Conservation (phyloP, 495 filamentous ascomycete genomes). For the Hypoxylon lienhwacheense region DNA sequence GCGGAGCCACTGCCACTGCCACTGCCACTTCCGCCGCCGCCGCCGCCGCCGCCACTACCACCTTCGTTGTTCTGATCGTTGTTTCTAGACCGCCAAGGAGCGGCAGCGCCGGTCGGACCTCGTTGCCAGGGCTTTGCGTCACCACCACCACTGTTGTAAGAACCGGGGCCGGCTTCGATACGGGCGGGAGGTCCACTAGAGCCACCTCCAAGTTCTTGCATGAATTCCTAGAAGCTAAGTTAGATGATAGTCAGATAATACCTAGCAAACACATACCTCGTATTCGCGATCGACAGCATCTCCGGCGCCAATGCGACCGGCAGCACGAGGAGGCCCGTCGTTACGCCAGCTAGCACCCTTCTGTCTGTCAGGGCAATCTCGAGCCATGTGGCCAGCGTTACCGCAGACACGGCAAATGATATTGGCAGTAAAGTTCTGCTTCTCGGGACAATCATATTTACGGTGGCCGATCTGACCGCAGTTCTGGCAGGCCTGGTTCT, state of each 20-base stretch:
- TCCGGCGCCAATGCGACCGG: conserved; percentile 71
- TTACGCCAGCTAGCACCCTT: conserved; percentile 91
- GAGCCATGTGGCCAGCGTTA: conserved; percentile 89
- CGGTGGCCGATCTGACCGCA: conserved; percentile 98
- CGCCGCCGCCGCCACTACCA: not conserved
- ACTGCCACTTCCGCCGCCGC: conserved; percentile 9
- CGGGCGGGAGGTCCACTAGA: conserved; percentile 69
- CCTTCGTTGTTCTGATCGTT: conserved; percentile 46
- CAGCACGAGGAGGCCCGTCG: conserved; percentile 54
- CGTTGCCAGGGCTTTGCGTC: conserved; percentile 87
- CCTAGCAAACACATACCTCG: conserved; percentile 63
- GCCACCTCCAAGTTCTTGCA: conserved; percentile 91
- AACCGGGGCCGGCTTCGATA: conserved; percentile 83
- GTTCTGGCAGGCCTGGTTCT: conserved; percentile 99
- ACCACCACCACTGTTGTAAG: conserved; percentile 47
- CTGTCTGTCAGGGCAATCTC: conserved; percentile 91
- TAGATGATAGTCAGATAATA: conserved; percentile 42
- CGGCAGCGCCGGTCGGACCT: conserved; percentile 82
- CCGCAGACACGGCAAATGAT: conserved; percentile 99
- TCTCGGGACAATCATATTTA: conserved; percentile 98
- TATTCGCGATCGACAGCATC: conserved; percentile 93
- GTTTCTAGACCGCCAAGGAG: conserved; percentile 67
- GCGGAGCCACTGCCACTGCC: conserved; percentile 33
- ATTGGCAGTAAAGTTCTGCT: conserved; percentile 95
- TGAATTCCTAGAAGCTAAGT: conserved; percentile 70